These are phyloP conservation scores for Annona squamosa DNA, from an alignment of 164 flowering plant genomes.

Conservation along the genomic window DNA sequence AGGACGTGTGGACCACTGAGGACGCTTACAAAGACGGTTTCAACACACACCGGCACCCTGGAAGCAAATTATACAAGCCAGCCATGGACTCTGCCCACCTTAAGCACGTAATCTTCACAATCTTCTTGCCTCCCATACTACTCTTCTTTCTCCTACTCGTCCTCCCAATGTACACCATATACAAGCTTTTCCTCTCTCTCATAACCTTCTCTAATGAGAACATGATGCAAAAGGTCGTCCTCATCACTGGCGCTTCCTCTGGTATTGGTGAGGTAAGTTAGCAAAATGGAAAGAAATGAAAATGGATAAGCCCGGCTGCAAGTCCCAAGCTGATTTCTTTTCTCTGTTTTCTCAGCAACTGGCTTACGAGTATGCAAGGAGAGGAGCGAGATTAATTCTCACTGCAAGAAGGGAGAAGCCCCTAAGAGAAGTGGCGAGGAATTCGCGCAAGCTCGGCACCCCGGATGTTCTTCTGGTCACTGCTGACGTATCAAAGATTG, in stretches of 20 bases:
- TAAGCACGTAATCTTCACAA: background rate
- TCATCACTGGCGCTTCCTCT: conserved; percentile 17
- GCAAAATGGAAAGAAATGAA: too few species aligned
- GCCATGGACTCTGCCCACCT: background rate
- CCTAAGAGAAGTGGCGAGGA: conserved; percentile 35
- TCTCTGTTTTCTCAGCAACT: conserved; percentile 27
- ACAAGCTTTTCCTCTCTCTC: conserved; percentile 5
- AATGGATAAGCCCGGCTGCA: too few species aligned
- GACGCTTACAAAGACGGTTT: too few species aligned
- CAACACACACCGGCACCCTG: too few species aligned
- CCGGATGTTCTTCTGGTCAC: conserved; percentile 36
- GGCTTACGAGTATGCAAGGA: conserved; percentile 62
- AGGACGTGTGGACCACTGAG: too few species aligned
- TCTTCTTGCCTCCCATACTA: background rate
- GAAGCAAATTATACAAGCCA: background rate
- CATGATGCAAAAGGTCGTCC: conserved; percentile 11
- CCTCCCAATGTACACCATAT: conserved; percentile 4
- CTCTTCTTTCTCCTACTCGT: background rate
- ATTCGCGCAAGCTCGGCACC: conserved; percentile 36
- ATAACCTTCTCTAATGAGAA: background rate
- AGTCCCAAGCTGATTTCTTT: too few species aligned
- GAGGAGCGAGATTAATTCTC: conserved; percentile 46
- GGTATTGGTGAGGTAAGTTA: conserved; percentile 13
- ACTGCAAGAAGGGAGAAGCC: conserved; percentile 48
- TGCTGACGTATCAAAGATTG: conserved; percentile 46